These are phyloP conservation scores for Groenewaldozyma tartarivorans DNA, from an alignment of 805 yeast genomes.

Conservation along the genomic window DNA sequence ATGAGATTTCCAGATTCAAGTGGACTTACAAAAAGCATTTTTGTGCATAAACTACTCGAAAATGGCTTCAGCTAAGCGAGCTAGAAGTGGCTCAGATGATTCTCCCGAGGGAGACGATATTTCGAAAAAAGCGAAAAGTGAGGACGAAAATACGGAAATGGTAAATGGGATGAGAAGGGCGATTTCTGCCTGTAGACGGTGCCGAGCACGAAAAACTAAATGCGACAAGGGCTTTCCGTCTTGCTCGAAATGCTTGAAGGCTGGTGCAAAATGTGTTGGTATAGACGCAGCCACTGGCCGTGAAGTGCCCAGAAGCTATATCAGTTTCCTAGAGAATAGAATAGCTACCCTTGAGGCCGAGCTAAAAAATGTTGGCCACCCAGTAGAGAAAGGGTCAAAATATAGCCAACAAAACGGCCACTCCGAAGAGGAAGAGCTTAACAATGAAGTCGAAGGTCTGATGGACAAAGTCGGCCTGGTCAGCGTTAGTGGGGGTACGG, in stretches of 20 bases:
- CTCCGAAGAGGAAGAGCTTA: not conserved
- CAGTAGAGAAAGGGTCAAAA: not conserved
- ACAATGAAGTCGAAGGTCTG: constrained; percentile 15
- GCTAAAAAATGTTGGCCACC: constrained; percentile 34
- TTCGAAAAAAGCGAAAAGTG: not conserved
- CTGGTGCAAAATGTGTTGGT: constrained; percentile 68
- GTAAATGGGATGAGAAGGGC: constrained; percentile 51
- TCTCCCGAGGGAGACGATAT: not conserved
- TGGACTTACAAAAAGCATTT: too few species aligned
- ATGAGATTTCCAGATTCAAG: too few species aligned
- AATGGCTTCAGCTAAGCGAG: constrained; percentile 1
- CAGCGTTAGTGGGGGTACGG: constrained; percentile 15
- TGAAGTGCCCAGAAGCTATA: constrained; percentile 66
- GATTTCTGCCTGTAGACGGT: constrained; percentile 78
- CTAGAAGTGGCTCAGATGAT: not conserved
- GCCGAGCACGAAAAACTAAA: constrained; percentile 56
- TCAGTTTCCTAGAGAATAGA: constrained; percentile 60
- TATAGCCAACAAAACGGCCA: not conserved
- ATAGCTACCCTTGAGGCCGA: constrained; percentile 46
- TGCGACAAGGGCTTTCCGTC: constrained; percentile 64
- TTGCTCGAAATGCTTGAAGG: constrained; percentile 53
- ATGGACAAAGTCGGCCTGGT: constrained; percentile 23
- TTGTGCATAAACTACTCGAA: too few species aligned
- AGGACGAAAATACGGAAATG: too few species aligned
- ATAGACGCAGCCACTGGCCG: constrained; percentile 84